Base-by-base conservation (phyloP, 2,329 filamentous ascomycete species). In the Pyrenophora graminea region DNA sequence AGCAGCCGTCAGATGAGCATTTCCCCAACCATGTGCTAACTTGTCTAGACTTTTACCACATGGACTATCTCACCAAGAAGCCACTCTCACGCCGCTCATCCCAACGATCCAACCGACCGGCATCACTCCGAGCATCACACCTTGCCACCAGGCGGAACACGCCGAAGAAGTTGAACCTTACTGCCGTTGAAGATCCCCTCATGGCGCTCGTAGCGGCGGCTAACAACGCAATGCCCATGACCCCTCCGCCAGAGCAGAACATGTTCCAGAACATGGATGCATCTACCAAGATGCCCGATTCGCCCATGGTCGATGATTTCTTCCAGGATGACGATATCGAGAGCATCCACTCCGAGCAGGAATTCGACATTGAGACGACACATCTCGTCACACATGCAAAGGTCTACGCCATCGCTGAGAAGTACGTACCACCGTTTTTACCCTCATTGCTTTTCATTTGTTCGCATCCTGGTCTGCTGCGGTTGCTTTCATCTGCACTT, bases 361-460 rank as follows among this genome's bases (percentile, higher is more conserved):
- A 74, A 41, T 61, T 68, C 34, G 72, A 74, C 39, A 61, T 64
- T 10, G 71, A 75, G 53, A 66, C 69, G 36, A 70, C 76, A 5
- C 71, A 79, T 59, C 69, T 80, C 5, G 56, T 80, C 40, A 70
- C 74, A 13, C 78, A 80, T 58, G 74, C 77, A 12, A 74, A 75
- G 45, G 75, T 80, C 33, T 80, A 80, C 60, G 77, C 77, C 30
- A 72, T 80, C 19, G 78, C 77, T 8, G 78, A 80, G 62, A 80
- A 80, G 69, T 74, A 71, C 65, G 72, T 72, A 54, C 42, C 41
- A 49, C 48, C 9, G 48, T 59, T 52, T 39, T 42, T 55, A 25
- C 48, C 46, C 51, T 40, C 33, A 48, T 52, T 50, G 25, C 30
- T 45, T 46, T 52, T 43, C 55, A 23, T 39, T 41, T 39, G 51